These are phyloP conservation scores for Pythium chondricola DNA, from an alignment of 352 stramenopile genomes.

Conservation along the genomic window DNA sequence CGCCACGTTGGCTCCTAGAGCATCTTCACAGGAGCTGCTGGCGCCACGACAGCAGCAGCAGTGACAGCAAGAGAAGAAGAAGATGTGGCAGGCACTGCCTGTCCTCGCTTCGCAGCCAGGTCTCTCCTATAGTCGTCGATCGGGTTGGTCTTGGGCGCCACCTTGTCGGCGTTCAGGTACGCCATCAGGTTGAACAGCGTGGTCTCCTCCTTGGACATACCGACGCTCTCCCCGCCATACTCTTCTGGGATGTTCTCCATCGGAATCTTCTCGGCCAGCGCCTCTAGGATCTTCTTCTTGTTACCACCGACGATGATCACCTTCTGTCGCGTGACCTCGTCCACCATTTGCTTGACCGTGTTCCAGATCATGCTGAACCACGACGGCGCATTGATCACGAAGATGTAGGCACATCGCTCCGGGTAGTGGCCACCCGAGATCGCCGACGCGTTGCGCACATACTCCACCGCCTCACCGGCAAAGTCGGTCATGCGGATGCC, in stretches of 20 bases:
- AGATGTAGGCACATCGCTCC: slow-evolving; percentile 90
- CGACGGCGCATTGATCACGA: slow-evolving; percentile 92
- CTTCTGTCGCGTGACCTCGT: slow-evolving; percentile 92
- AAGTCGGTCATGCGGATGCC: slow-evolving; percentile 83
- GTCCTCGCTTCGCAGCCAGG: slow-evolving; percentile 3
- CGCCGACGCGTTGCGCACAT: slow-evolving; percentile 61
- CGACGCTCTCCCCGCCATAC: slow-evolving; percentile 61
- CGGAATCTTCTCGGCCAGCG: slow-evolving; percentile 61
- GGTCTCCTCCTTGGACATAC: slow-evolving; percentile 59
- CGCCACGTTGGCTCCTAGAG: background rate
- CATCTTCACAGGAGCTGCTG: background rate
- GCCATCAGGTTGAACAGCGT: slow-evolving; percentile 72
- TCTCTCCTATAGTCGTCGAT: slow-evolving; percentile 27
- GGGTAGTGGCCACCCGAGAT: slow-evolving; percentile 91
- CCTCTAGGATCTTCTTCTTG: slow-evolving; percentile 80
- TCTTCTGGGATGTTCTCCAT: slow-evolving; percentile 76
- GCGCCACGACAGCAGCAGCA: background rate
- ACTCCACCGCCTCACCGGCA: slow-evolving; percentile 82
- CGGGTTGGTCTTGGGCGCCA: slow-evolving; percentile 44
- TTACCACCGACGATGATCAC: slow-evolving; percentile 82
- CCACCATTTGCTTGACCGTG: slow-evolving; percentile 87
- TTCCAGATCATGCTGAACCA: slow-evolving; percentile 94
- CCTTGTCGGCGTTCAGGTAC: slow-evolving; percentile 61
- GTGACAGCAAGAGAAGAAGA: background rate
- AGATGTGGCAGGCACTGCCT: background rate